Evolutionary conservation across 805 yeast genomes (phyloP), one percentile per base, ranked within the genome.

Genomic region (Hanseniaspora thailandica): DNA sequence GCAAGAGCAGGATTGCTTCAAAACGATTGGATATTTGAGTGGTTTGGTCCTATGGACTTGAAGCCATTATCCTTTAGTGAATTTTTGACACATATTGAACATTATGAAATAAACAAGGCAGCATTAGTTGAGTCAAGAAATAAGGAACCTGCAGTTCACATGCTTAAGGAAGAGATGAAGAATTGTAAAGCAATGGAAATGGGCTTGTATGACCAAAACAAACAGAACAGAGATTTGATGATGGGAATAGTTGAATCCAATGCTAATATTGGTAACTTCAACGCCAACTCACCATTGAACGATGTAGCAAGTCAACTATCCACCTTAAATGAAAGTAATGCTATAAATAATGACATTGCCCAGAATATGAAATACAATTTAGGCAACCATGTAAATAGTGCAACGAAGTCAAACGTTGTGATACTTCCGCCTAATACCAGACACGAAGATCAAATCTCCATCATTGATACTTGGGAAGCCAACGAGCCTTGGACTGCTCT

Each of bases 31-130:
- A 13, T 49, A 2, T 41, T 49, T 49, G 53, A 49, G 26, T 83
- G 88, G 88, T 80, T 76, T 63, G 89, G 89, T 0, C 86, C 86
- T 4, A 64, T 70, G 56, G 73, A 74, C 38, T 75, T 73, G 62
- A 69, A 66, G 41, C 84, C 87, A 3, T 76, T 81, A 66, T 52
- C 65, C 10, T 69, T 71, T 25, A 58, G 63, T 9, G 78, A 71
- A 34, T 72, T 61, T 55, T 50, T 67, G 40, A 65, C 64, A 51
- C 60, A 59, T 40, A 45, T 67, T n/a, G 69, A 67, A 33, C 65
- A 61, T 10, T 55, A 61, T n/a, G 55, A 66, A 25, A 56, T 58
- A 19, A 59, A 58, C 17, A 59, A 60, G 41, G 58, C 59, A 19
- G 59, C 58, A 9, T 30, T 55, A 5, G 56, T 56, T 34, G 61